Percentiles rank a stretch among this genome's conserved stretches.
phyloP scores from a whole-genome alignment of 2,329 filamentous ascomycete species.

The Fusarium pseudoanthophilum region DNA sequence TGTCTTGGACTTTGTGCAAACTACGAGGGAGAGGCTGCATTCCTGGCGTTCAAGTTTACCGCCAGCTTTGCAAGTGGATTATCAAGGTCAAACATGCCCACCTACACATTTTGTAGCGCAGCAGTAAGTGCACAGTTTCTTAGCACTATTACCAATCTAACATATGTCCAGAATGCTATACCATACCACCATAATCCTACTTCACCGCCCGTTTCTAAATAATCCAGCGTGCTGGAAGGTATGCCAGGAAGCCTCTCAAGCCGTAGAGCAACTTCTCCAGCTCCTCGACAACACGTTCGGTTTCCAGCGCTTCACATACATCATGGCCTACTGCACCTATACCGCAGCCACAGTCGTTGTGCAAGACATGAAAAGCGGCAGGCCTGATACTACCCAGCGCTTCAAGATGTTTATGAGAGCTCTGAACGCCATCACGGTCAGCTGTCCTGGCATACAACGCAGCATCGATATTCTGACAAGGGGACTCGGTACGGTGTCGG shows the following conservation, averaged over 20 bases:
- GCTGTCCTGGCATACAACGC: neutral
- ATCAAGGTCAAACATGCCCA: neutral
- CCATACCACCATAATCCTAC: neutral
- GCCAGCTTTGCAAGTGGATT: fast-evolving
- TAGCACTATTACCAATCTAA: neutral
- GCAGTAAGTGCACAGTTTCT: neutral
- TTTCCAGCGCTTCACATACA: neutral
- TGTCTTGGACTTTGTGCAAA: neutral
- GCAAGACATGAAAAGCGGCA: neutral
- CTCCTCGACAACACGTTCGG: neutral
- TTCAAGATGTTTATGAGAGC: neutral
- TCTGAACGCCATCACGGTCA: neutral
- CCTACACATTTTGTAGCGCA: constrained; percentile 4
- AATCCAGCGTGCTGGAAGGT: neutral
- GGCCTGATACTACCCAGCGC: neutral
- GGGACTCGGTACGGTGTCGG: neutral
- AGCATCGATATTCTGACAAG: neutral
- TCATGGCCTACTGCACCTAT: constrained; percentile 7
- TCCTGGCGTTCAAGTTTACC: neutral
- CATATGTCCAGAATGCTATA: neutral
- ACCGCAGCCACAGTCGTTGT: neutral
- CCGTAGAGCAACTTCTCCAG: neutral
- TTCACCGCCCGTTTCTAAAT: neutral
- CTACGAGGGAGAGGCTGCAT: neutral
- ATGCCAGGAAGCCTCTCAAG: neutral